Conservation (phyloP, 2,329 filamentous ascomycete genomes). For the Alternaria triticina region DNA sequence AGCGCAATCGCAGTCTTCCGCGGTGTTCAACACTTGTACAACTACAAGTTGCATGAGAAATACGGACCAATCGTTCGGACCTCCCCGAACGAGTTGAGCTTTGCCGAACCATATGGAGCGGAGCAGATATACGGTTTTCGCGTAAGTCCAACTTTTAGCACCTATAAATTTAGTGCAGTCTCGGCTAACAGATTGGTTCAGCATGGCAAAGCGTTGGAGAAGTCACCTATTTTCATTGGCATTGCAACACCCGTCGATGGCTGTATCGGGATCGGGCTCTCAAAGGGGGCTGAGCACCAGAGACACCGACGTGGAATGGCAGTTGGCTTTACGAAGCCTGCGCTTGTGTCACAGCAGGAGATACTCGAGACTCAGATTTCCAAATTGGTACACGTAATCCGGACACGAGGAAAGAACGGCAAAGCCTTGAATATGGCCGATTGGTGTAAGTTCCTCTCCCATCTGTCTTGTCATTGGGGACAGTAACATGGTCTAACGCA, state of each 20-base stretch:
- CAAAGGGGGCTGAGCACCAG: neutral
- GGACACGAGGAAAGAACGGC: neutral
- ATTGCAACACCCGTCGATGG: neutral
- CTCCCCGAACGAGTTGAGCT: neutral
- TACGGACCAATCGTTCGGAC: neutral
- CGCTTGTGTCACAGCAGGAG: neutral
- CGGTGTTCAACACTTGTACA: neutral
- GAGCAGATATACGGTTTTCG: neutral
- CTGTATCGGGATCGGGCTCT: neutral
- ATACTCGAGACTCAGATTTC: neutral
- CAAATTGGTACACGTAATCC: neutral
- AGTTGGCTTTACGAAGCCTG: neutral
- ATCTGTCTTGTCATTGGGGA: fast-evolving
- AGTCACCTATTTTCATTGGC: neutral
- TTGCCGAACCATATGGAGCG: neutral
- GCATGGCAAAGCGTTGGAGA: neutral
- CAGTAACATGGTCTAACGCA: neutral
- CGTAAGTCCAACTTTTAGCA: neutral
- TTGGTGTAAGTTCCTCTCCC: neutral
- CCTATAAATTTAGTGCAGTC: neutral
- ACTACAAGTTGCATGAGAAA: neutral
- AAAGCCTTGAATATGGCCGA: neutral
- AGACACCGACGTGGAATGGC: slow-evolving; percentile 2
- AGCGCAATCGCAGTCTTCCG: neutral
- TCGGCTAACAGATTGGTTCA: neutral